phyloP scores from a whole-genome alignment of 371 early-diverging fungal genomes.

The Mortierella sp. region DNA sequence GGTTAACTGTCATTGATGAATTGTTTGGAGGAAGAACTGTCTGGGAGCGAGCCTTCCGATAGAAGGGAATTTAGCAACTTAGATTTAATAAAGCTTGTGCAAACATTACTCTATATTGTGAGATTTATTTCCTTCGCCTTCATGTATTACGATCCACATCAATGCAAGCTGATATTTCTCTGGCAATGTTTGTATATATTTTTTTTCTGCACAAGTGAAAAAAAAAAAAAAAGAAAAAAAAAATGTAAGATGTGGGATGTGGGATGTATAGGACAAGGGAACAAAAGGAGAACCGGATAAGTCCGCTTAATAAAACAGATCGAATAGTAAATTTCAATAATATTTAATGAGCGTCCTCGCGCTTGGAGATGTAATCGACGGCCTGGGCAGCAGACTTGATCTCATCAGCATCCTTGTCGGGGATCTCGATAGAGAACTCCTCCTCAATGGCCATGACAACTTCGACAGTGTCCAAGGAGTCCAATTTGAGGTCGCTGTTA shows the following conservation, averaged over 20 bases:
- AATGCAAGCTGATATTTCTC: neutral
- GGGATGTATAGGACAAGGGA: neutral
- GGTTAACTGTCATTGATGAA: slow-evolving; percentile 41
- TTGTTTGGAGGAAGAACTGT: slow-evolving; percentile 50
- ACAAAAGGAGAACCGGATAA: neutral
- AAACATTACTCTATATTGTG: slow-evolving; percentile 1
- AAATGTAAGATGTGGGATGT: neutral
- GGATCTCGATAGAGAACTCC: slow-evolving; percentile 97
- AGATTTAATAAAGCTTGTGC: neutral
- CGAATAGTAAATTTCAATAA: neutral
- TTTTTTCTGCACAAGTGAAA: slow-evolving; percentile 10
- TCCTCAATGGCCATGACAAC: slow-evolving; percentile 99
- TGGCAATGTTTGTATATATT: slow-evolving; percentile 11
- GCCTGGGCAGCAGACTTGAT: slow-evolving; percentile 92
- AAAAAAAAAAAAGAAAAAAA: neutral
- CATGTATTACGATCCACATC: neutral
- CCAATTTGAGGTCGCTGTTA: slow-evolving; percentile 94
- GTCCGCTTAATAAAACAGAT: neutral
- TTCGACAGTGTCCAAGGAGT: slow-evolving; percentile 97
- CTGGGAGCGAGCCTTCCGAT: slow-evolving; percentile 51
- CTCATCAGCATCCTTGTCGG: slow-evolving; percentile 97
- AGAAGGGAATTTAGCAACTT: neutral
- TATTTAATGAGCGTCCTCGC: slow-evolving; percentile 83
- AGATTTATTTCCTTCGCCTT: slow-evolving; percentile 1
- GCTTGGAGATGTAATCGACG: slow-evolving; percentile 85